phyloP scores from a whole-genome alignment of 768 basidiomycete genomes.

The Suillus subalutaceus region DNA sequence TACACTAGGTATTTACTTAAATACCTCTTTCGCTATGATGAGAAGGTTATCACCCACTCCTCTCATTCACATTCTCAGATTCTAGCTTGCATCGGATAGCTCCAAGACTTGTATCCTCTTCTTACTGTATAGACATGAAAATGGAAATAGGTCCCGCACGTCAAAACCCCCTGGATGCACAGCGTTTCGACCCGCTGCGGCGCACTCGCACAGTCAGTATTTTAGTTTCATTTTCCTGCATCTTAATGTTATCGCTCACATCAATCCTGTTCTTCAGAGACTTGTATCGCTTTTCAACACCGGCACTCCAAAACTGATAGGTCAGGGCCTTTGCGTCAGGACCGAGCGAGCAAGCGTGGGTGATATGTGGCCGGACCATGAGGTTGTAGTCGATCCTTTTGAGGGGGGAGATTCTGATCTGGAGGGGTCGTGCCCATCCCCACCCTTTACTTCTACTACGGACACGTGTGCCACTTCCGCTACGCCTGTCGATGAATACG shows the following conservation, averaged over 20 bases:
- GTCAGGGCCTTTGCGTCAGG: conserved; percentile 24
- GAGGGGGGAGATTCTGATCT: neutral
- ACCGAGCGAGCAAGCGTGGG: conserved; percentile 13
- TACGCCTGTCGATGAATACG: conserved; percentile 23
- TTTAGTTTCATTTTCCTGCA: conserved; percentile 4
- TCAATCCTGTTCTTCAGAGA: conserved; percentile 18
- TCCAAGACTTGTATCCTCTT: neutral
- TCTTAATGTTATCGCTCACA: conserved; percentile 22
- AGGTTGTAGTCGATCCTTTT: conserved; percentile 34
- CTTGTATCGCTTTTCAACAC: conserved; percentile 14
- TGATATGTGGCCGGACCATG: conserved; percentile 33
- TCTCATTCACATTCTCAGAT: neutral
- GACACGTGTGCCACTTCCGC: conserved; percentile 6
- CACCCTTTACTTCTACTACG: neutral
- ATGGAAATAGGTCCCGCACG: conserved; percentile 18
- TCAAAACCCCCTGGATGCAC: neutral
- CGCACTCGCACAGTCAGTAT: conserved; percentile 23
- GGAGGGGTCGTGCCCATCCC: neutral
- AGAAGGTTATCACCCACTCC: neutral
- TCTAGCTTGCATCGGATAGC: neutral
- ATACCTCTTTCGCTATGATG: neutral
- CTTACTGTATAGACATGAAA: neutral
- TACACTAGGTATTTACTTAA: neutral
- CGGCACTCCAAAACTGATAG: conserved; percentile 20
- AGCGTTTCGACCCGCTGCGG: neutral